Conservation (phyloP, 805 yeast species). For the Candida nanaspora region DNA sequence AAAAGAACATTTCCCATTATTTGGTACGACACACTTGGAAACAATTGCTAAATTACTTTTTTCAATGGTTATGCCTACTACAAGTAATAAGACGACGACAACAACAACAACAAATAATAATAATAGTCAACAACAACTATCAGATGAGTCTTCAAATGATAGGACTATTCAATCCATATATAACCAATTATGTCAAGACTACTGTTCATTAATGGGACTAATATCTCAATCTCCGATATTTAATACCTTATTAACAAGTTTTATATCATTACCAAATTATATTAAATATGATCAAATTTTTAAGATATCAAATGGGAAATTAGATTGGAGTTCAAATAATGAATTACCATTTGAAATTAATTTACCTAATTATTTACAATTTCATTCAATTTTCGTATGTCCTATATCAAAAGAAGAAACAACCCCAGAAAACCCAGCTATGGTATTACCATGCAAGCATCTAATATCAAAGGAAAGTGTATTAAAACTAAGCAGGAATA, state of each 20-base stretch:
- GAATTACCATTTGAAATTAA: conserved; percentile 59
- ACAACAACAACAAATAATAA: neutral
- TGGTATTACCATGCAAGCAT: conserved; percentile 53
- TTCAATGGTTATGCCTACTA: conserved; percentile 24
- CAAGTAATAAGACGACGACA: conserved; percentile 6
- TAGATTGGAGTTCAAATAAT: conserved; percentile 49
- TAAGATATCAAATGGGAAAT: conserved; percentile 26
- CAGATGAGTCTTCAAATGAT: neutral
- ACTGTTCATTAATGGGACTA: conserved; percentile 40
- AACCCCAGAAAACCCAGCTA: conserved; percentile 53
- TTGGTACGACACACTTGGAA: conserved; percentile 32
- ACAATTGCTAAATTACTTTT: conserved; percentile 39
- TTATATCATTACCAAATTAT: conserved; percentile 45
- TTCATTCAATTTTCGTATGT: conserved; percentile 64
- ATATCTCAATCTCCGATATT: conserved; percentile 48
- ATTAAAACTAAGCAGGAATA: conserved; percentile 34
- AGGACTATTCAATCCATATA: conserved; percentile 5
- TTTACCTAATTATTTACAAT: conserved; percentile 45
- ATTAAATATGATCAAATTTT: conserved; percentile 38
- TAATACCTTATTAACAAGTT: conserved; percentile 43
- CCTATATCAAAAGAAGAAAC: conserved; percentile 66
- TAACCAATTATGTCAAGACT: conserved; percentile 35
- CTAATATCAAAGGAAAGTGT: conserved; percentile 50
- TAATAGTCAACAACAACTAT: neutral
- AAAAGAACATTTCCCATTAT: conserved; percentile 29